phyloP scores from a whole-genome alignment of 139 green algal genomes.

The Coelastrella sp. region DNA sequence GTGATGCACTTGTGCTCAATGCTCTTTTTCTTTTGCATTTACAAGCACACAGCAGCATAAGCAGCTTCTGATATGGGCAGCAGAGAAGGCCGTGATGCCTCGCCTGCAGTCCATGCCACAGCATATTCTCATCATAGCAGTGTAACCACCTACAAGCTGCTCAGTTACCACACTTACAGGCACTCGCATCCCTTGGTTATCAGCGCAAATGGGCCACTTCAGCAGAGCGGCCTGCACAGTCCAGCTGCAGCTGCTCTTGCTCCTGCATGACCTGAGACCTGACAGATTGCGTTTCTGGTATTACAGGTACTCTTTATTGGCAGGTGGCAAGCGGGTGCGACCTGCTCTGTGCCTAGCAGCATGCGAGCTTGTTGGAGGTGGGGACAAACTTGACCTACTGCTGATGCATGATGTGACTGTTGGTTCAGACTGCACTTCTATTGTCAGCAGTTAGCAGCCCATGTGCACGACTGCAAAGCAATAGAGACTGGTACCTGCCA shows the following conservation, averaged over 20 bases:
- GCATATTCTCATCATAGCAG: too few relatives aligned
- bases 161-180: too few relatives aligned
- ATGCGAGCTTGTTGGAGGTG: slow-evolving; percentile 95
- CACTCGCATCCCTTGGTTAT: too few relatives aligned
- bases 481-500: not conserved
- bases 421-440: not conserved
- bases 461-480: not conserved
- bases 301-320: slow-evolving; percentile 90
- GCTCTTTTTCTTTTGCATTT: not conserved
- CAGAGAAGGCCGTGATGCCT: not conserved
- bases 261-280: not conserved
- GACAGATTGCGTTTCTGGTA: not conserved
- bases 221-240: not conserved
- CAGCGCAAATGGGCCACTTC: too few relatives aligned
- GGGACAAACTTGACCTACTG: too few relatives aligned
- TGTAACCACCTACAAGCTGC: too few relatives aligned
- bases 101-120: not conserved
- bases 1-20: too few relatives aligned
- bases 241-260: not conserved
- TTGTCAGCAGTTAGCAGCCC: too few relatives aligned
- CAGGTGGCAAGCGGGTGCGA: slow-evolving; percentile 96
- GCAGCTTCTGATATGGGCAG: not conserved
- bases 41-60: not conserved
- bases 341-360: slow-evolving; percentile 95
- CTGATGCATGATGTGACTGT: too few relatives aligned